Conservation (phyloP, 2,329 filamentous ascomycete genomes). For the Aspergillus transmontanensis region DNA sequence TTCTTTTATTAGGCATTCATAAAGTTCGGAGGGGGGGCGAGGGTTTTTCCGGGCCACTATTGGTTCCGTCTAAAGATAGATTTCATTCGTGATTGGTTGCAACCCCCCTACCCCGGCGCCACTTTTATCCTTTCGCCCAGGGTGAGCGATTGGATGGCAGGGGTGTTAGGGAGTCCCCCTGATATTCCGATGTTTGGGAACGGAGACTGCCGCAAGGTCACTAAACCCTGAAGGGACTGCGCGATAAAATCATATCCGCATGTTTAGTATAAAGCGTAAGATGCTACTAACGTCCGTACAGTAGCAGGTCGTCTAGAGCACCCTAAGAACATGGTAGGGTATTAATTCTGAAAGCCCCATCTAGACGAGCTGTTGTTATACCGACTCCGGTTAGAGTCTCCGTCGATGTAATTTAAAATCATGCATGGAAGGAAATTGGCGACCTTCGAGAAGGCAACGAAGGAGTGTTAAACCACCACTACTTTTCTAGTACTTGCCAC, state of each 20-base stretch:
- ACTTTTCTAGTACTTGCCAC: slow-evolving; percentile 2
- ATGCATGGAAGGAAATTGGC: slow-evolving; percentile 16
- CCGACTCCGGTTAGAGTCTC: slow-evolving; percentile 9
- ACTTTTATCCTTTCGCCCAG: slow-evolving; percentile 13
- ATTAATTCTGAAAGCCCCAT: slow-evolving; percentile 1
- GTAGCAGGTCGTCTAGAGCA: slow-evolving; percentile 5
- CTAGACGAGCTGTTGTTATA: background rate
- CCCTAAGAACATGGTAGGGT: background rate
- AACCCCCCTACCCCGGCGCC: background rate
- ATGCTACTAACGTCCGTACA: slow-evolving; percentile 5
- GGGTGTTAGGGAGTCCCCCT: background rate
- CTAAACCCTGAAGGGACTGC: background rate
- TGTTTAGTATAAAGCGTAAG: background rate
- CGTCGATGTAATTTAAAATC: slow-evolving; percentile 4
- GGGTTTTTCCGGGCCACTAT: slow-evolving; percentile 6
- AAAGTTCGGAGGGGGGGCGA: background rate
- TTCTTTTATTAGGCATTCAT: background rate
- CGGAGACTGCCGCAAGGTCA: background rate
- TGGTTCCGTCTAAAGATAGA: slow-evolving; percentile 30
- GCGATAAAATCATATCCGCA: background rate
- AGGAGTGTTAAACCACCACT: slow-evolving; percentile 1
- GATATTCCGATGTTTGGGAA: background rate
- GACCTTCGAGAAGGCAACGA: slow-evolving; percentile 15
- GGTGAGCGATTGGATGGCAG: slow-evolving; percentile 5
- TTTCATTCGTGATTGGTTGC: background rate